Evolutionary conservation across 768 basidiomycete species (phyloP).

Genomic region (Leccinum boreale): DNA sequence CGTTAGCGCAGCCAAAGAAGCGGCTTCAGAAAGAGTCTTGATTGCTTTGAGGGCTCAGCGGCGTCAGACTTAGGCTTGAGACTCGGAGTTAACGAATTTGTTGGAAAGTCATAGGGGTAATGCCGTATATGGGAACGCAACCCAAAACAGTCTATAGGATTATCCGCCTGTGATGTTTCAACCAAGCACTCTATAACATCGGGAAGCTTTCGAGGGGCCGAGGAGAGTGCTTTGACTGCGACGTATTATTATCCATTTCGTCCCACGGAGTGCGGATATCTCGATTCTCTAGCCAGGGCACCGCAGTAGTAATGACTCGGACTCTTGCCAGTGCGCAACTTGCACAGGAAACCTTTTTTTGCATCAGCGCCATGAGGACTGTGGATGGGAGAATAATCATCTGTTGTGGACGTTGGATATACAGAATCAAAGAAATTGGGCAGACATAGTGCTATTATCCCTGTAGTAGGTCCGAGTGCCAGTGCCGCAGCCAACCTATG

Average conservation of each 20-base stretch:
- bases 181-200: neutral
- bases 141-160: slow-evolving; percentile 9
- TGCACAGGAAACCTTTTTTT: slow-evolving; percentile 4
- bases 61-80: neutral
- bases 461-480: neutral
- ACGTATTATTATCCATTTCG: neutral
- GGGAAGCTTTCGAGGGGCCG: neutral
- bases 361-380: neutral
- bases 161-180: slow-evolving; percentile 1
- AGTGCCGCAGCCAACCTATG: slow-evolving; percentile 1
- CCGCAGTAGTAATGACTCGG: slow-evolving; percentile 1
- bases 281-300: neutral
- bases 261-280: neutral
- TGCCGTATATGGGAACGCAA: slow-evolving; percentile 9
- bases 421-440: neutral
- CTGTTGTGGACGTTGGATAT: neutral
- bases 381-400: neutral
- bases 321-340: neutral
- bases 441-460: neutral
- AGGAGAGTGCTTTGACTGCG: neutral
- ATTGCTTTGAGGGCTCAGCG: slow-evolving; percentile 1
- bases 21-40: slow-evolving; percentile 19
- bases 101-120: slow-evolving; percentile 11
- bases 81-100: neutral
- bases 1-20: slow-evolving; percentile 21